phyloP scores from a whole-genome alignment of 2,329 filamentous ascomycete genomes.

The Xylaria digitata region DNA sequence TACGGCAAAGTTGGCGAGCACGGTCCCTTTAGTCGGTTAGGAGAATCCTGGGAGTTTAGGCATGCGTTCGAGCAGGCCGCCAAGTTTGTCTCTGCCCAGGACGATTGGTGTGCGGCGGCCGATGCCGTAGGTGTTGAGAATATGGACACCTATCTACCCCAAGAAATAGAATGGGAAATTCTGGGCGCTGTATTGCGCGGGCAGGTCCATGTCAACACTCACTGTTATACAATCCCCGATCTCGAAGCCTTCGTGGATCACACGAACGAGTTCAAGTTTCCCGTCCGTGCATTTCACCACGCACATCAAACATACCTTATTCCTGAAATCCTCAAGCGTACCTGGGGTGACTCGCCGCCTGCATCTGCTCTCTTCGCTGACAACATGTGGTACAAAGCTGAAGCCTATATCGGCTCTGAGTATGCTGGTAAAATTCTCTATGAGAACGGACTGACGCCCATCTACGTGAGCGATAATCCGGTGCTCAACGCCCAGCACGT shows the following conservation, averaged over 20 bases:
- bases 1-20: constrained; percentile 66
- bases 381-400: constrained; percentile 78
- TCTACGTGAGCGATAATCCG: constrained; percentile 78
- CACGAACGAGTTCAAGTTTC: constrained; percentile 77
- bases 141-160: constrained; percentile 69
- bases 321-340: constrained; percentile 71
- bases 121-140: constrained; percentile 61
- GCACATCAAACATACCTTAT: constrained; percentile 75
- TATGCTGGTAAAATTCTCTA: constrained; percentile 74
- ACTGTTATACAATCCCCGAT: constrained; percentile 77
- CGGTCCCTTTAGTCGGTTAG: constrained; percentile 70
- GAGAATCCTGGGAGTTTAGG: constrained; percentile 76
- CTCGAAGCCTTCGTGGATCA: constrained; percentile 76
- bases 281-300: constrained; percentile 75
- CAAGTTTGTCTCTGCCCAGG: constrained; percentile 67
- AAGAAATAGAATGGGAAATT: constrained; percentile 72
- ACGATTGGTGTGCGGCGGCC: constrained; percentile 74
- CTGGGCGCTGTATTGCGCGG: constrained; percentile 72
- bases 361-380: constrained; percentile 75
- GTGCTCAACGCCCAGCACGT: constrained; percentile 77
- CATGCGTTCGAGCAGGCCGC: constrained; percentile 74
- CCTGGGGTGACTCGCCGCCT: constrained; percentile 65
- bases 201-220: constrained; percentile 75
- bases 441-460: constrained; percentile 71
- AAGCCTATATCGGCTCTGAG: constrained; percentile 73